These are phyloP conservation scores for Tricholoma hemisulphureum DNA, from an alignment of 768 basidiomycete species.

Conservation along the genomic window DNA sequence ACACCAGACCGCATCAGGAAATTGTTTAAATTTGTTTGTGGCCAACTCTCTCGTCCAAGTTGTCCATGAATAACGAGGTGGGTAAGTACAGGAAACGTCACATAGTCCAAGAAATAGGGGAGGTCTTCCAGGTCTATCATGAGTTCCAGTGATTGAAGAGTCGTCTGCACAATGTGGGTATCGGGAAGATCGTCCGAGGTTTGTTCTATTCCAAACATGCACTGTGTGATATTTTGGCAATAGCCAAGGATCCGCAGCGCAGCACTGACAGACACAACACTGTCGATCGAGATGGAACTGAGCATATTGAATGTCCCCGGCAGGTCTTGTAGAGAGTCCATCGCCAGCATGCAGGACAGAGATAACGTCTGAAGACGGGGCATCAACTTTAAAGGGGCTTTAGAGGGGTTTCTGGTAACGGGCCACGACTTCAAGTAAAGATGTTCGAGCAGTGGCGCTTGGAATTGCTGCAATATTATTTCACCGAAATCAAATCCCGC, in stretches of 20 bases:
- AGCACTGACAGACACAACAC: conserved; percentile 5
- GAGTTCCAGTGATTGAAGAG: conserved; percentile 27
- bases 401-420: not conserved
- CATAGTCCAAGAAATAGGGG: conserved; percentile 27
- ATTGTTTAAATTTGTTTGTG: conserved; percentile 27
- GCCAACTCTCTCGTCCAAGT: conserved; percentile 32
- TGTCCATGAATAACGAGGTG: conserved; percentile 28
- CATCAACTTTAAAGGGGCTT: not conserved
- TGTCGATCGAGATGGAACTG: not conserved
- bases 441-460: not conserved
- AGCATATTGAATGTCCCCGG: not conserved
- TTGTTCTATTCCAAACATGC: conserved; percentile 29
- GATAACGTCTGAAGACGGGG: not conserved
- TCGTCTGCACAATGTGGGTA: conserved; percentile 21
- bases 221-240: conserved; percentile 26
- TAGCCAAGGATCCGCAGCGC: conserved; percentile 28
- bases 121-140: conserved; percentile 30
- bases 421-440: not conserved
- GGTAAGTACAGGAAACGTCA: conserved; percentile 27
- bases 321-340: no score
- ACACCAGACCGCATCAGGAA: conserved; percentile 33
- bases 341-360: not conserved
- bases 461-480: not conserved
- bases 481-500: not conserved
- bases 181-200: conserved; percentile 21